Evolutionary conservation across 2,329 filamentous ascomycete genomes (phyloP), one percentile per base, ranked within the genome.

Genomic region (Trichoderma sp.): DNA sequence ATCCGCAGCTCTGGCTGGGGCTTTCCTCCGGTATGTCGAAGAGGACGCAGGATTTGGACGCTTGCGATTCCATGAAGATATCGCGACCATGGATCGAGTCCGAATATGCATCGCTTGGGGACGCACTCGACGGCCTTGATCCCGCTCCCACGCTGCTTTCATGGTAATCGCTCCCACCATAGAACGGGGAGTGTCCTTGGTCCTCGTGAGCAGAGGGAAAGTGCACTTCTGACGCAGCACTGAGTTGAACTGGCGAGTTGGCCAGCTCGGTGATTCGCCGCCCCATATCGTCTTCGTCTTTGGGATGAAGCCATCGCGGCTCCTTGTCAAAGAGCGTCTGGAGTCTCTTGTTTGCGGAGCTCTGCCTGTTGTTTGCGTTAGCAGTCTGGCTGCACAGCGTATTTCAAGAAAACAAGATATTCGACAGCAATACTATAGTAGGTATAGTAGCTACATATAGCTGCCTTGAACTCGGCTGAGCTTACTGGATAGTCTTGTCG

Each of bases 281-380:
- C 58, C 80, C 80, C 84, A 88, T 87, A 66, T 89, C 87, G 21
- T 83, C 81, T 12, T 84, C 80, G 43, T 81, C 83, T 72, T 83
- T 84, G 1, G 88, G 87, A 24, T 86, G 85, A 64, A 89, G 81
- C 83, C 87, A 89, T 76, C 88, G 83, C 34, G 87, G 86, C 47
- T 90, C 86, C 73, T 89, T 88, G 74, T 88, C 87, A 36, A 90
- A 83, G 73, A 88, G 84, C 8, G 82, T 81, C 69, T 86, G 86
- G 74, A 89, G 84, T 26, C 86, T 88, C 80, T 90, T 89, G 76
- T 88, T 87, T 39, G 86, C 87, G 32, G 88, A 89, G 75, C 89
- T 87, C 75, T 85, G 85, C 47, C 87, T 88, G 71, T 68, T 47
- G 3, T n/a, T 6, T 24, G 18, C 24, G n/a, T 57, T 36, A 30